Evolutionary conservation across 805 yeast genomes (phyloP).

Genomic region (Torulaspora delbrueckii): DNA sequence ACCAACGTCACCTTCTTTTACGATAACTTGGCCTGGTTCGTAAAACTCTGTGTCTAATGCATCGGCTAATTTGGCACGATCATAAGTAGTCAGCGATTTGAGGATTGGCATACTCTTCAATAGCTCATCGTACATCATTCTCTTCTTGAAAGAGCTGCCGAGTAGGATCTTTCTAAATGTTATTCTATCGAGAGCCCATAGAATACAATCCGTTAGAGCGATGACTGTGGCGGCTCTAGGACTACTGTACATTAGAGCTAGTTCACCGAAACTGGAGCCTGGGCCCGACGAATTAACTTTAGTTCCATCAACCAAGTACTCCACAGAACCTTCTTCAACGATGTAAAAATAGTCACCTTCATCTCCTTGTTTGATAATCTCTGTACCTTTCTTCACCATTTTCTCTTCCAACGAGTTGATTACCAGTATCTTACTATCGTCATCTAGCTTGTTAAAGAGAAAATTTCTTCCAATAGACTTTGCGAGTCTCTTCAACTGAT

Average conservation of each 20-base stretch:
- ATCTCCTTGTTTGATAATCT: constrained; percentile 84
- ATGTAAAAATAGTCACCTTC: constrained; percentile 92
- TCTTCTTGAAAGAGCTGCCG: constrained; percentile 85
- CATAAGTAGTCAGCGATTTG: constrained; percentile 65
- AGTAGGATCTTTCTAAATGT: constrained; percentile 88
- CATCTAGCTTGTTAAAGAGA: constrained; percentile 77
- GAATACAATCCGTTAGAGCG: constrained; percentile 62
- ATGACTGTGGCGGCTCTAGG: constrained; percentile 95
- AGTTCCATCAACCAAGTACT: constrained; percentile 60
- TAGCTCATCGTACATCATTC: constrained; percentile 85
- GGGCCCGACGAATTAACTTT: constrained; percentile 72
- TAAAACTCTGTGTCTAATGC: constrained; percentile 78
- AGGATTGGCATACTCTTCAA: constrained; percentile 82
- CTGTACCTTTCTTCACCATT: constrained; percentile 50
- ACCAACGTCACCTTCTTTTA: constrained; percentile 82
- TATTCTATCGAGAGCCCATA: constrained; percentile 91
- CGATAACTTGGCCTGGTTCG: constrained; percentile 66
- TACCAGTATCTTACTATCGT: constrained; percentile 68
- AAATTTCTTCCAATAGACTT: constrained; percentile 75
- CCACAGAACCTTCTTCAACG: constrained; percentile 79
- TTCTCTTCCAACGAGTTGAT: constrained; percentile 81
- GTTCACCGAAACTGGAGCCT: constrained; percentile 92
- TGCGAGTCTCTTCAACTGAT: constrained; percentile 64
- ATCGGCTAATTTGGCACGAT: constrained; percentile 89
- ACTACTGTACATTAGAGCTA: constrained; percentile 94